phyloP scores from a whole-genome alignment of 441 rosid species.

The Sinapis alba region DNA sequence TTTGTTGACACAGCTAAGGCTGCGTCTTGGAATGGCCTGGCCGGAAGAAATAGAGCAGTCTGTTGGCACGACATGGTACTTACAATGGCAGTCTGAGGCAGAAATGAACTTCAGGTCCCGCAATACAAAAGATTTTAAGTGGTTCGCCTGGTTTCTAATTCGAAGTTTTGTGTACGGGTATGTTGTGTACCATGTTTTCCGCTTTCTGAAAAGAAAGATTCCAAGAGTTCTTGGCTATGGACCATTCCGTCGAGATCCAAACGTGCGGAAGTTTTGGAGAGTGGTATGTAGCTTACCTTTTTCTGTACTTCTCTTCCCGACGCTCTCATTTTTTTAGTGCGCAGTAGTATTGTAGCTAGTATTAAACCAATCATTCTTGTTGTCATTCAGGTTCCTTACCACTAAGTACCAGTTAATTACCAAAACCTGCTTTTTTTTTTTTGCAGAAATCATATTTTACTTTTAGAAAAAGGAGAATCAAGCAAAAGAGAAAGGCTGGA shows the following conservation, averaged over 20 bases:
- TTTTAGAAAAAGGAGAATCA: constrained; percentile 61
- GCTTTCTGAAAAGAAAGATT: constrained; percentile 68
- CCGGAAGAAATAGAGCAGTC: constrained; percentile 81
- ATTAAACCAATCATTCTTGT: not conserved
- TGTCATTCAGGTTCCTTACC: constrained; percentile 26
- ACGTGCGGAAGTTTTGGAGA: constrained; percentile 67
- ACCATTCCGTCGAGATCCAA: constrained; percentile 78
- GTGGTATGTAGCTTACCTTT: constrained; percentile 58
- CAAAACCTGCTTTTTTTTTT: not conserved
- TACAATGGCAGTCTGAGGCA: constrained; percentile 86
- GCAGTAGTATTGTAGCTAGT: constrained; percentile 21
- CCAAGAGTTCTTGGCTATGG: constrained; percentile 85
- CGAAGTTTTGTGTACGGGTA: constrained; percentile 66
- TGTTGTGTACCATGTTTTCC: constrained; percentile 62
- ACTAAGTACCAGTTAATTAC: constrained; percentile 14
- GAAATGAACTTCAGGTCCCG: constrained; percentile 71
- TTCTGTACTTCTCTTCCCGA: constrained; percentile 4
- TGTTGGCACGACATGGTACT: constrained; percentile 86
- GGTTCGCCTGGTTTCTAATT: constrained; percentile 77
- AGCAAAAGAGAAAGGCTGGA: constrained; percentile 75
- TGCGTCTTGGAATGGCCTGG: constrained; percentile 91
- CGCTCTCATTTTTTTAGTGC: constrained; percentile 9
- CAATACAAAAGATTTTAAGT: constrained; percentile 53
- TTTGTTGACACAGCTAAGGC: constrained; percentile 58
- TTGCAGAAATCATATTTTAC: constrained; percentile 77